Percentiles rank a stretch among this genome's conserved stretches.
Conservation (phyloP, 2,329 filamentous ascomycete genomes). For the Pseudovirgaria hyperparasitica region DNA sequence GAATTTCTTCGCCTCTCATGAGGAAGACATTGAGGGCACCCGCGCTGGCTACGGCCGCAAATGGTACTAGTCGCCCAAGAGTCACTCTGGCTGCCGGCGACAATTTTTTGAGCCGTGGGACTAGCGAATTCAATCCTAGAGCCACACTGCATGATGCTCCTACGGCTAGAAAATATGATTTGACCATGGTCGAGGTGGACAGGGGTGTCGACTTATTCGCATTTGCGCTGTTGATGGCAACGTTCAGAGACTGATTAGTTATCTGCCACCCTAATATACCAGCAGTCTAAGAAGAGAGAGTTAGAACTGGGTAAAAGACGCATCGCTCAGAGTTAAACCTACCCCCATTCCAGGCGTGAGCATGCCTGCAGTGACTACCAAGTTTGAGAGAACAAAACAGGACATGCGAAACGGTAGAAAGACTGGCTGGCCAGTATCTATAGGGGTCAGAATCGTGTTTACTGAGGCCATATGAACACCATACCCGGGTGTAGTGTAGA, state of each 20-base stretch:
- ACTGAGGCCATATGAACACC: slow-evolving; percentile 9
- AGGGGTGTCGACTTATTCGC: slow-evolving; percentile 94
- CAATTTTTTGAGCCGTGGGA: slow-evolving; percentile 68
- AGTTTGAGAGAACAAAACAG: slow-evolving; percentile 81
- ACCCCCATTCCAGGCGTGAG: slow-evolving; percentile 75
- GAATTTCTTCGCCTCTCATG: slow-evolving; percentile 94
- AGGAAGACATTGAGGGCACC: slow-evolving; percentile 91
- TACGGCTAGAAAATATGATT: slow-evolving; percentile 87
- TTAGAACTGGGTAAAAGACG: slow-evolving; percentile 9
- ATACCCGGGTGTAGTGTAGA: slow-evolving; percentile 89
- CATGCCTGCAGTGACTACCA: slow-evolving; percentile 94
- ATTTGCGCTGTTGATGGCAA: slow-evolving; percentile 94
- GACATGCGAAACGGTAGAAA: slow-evolving; percentile 97
- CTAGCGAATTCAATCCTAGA: slow-evolving; percentile 77
- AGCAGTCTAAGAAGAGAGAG: slow-evolving; percentile 43
- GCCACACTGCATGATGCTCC: slow-evolving; percentile 89
- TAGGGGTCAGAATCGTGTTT: slow-evolving; percentile 8
- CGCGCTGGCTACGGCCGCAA: slow-evolving; percentile 85
- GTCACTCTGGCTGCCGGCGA: slow-evolving; percentile 63
- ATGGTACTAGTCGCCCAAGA: slow-evolving; percentile 80
- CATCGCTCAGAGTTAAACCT: slow-evolving; percentile 14
- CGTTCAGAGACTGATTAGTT: slow-evolving; percentile 93
- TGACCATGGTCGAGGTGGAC: slow-evolving; percentile 63
- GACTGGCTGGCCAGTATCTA: slow-evolving; percentile 80
- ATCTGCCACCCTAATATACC: slow-evolving; percentile 93